Base-by-base conservation (phyloP, 768 basidiomycete genomes). In the Amanita rimosa region DNA sequence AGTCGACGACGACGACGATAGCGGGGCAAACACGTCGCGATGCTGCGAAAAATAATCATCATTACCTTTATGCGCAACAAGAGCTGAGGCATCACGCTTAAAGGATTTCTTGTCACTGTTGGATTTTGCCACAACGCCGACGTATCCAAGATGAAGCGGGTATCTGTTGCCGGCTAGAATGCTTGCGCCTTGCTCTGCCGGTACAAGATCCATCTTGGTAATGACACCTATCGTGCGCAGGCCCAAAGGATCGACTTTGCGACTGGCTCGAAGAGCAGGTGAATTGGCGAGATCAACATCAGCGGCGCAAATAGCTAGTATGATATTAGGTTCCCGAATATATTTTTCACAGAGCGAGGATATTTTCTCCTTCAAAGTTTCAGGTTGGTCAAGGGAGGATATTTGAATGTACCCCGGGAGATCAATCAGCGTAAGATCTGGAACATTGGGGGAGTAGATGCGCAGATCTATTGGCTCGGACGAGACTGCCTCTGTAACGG, bases 281-380 rank as follows among this genome's bases (percentile, higher is more conserved):
- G 93, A 96, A 64, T 99, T 99, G 52, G 96, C 96, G 10, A 99
- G 75, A 68, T 99, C 96, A 48, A 99, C 96, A 62, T 99, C 94
- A 6, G 96, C 96, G 6, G 96, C 89, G 61, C 96, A 99, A 14
- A 99, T 90, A 4, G 96, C 95, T n/a, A 99, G 78, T 57, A 98
- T 86, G 64, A 99, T 92, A 64, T 99, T 99, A n/a, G 96, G 95
- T 62, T 97, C 92, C n/a, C 89, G 81, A 58, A 99, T 99, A 64
- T 99, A 99, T 61, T 83, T 89, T 49, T 97, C 96, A 65, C 96
- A 98, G 0, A 99, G 71, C 7, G 62, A 58, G 0, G 86, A 71
- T 53, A 99, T 95, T 65, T 97, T 95, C 59, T 95, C 91, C 62
- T 91, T 96, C 52, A 99, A 76, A 16, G 75, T 72, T 54, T 97